Base-by-base conservation (phyloP, 805 yeast species). In the Suhomyces sp. region DNA sequence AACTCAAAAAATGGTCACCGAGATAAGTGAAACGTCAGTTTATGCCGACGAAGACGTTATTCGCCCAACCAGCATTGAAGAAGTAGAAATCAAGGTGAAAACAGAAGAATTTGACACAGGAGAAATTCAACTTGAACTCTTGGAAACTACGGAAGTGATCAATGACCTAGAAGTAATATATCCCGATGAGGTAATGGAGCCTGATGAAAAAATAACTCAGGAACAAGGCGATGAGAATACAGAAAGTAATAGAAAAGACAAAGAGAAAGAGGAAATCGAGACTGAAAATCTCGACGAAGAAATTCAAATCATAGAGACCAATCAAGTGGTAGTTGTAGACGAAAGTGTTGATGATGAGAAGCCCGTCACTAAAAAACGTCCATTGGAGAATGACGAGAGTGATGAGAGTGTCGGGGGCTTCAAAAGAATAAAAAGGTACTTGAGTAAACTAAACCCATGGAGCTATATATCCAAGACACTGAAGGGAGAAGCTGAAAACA, bases 401-500 rank as follows among this genome's bases (percentile, higher is more conserved):
- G 48, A 22, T n/a, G 9, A n/a, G 7, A 35, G 8, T 20, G n/a
- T 9, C 17, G n/a, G 33, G 17, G 33, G 43, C 2, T 22, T 33
- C 20, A 50, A 50, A 43, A 47, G 51, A 40, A 20, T 48, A 19
- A 53, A 50, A 27, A 43, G 27, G n/a, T 43, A 33, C 20, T 44
- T 50, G n/a, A 29, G 37, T 6, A 33, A 19, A 8, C 29, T 50
- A 21, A 49, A 48, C 17, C 55, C 55, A 12, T 35, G 20, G 19
- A 33, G n/a, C 12, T 13, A 40, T 40, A 20, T 21, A 13, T 41
- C 44, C 13, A 22, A 22, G 27, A 8, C 13, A 15, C 5, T 9
- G 22, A 22, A 41, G 17, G 21, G 12, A 21, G 27, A 41, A n/a
- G 43, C 19, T 3, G 8, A 39, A 39, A 8, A 13, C 9, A n/a